Evolutionary conservation across 306 rosid species (phyloP).

Genomic region (Castanopsis chinensis): DNA sequence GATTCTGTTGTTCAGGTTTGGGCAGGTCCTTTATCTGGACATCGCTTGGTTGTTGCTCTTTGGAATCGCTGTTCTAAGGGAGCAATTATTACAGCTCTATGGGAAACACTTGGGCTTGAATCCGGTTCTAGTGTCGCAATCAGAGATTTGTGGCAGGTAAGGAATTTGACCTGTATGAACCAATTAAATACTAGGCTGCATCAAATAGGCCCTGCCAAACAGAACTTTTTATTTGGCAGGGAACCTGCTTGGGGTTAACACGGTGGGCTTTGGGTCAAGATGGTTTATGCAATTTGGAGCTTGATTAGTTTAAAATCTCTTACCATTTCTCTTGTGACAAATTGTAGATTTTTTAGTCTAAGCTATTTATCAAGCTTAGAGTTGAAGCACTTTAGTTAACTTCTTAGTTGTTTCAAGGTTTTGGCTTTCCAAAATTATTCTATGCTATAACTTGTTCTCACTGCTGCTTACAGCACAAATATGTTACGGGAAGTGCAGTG

Average conservation of each 20-base stretch:
- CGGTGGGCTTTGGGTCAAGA: neutral
- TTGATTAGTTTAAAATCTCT: neutral
- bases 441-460: conserved; percentile 19
- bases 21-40: conserved; percentile 88
- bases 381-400: neutral
- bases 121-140: conserved; percentile 56
- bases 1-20: conserved; percentile 61
- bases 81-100: conserved; percentile 52
- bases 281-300: neutral
- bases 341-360: neutral
- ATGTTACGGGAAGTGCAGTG: conserved; percentile 39
- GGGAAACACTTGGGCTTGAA: conserved; percentile 71
- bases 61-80: conserved; percentile 84
- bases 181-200: too few species aligned
- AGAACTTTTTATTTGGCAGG: too few species aligned
- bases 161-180: conserved; percentile 12
- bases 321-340: neutral
- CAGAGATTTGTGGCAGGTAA: conserved; percentile 93
- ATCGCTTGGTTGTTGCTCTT: conserved; percentile 62
- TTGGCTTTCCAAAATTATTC: neutral
- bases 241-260: neutral
- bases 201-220: too few species aligned
- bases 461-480: conserved; percentile 64
- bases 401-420: neutral
- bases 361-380: neutral